Conservation (phyloP, 2,329 filamentous ascomycete genomes). For the Arachnomyces sp. region DNA sequence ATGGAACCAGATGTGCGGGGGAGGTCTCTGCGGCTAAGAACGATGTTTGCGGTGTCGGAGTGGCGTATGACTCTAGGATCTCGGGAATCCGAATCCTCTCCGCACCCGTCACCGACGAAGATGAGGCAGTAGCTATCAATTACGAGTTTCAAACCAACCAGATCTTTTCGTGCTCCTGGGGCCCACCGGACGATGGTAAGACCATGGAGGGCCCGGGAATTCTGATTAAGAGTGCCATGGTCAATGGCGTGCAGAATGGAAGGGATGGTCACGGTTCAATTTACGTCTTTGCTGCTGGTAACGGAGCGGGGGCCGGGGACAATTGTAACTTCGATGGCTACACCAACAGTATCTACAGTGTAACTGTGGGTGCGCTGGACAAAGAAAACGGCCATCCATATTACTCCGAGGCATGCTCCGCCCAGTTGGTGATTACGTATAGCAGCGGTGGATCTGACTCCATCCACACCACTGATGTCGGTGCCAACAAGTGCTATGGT, state of each 20-base stretch:
- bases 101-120: conserved; percentile 80
- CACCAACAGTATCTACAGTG: conserved; percentile 98
- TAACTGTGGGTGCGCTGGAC: conserved; percentile 91
- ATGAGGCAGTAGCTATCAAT: conserved; percentile 88
- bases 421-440: conserved; percentile 91
- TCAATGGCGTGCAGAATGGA: conserved; percentile 85
- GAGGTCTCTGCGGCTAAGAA: conserved; percentile 91
- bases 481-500: conserved; percentile 67
- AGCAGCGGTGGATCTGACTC: conserved; percentile 82
- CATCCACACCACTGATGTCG: conserved; percentile 96
- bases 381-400: conserved; percentile 81
- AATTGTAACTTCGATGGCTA: conserved; percentile 99
- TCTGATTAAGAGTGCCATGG: conserved; percentile 81
- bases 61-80: conserved; percentile 86
- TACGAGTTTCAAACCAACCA: conserved; percentile 86
- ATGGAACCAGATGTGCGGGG: conserved; percentile 90
- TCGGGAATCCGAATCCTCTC: conserved; percentile 89
- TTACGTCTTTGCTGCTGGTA: conserved; percentile 94
- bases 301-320: conserved; percentile 77
- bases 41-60: conserved; percentile 87
- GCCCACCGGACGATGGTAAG: conserved; percentile 82
- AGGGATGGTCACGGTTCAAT: conserved; percentile 77
- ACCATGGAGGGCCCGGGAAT: conserved; percentile 92
- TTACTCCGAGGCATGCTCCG: conserved; percentile 94
- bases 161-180: conserved; percentile 99